Percentiles rank a stretch among this genome's conserved stretches.
Conservation (phyloP, 2,329 filamentous ascomycete genomes). For the Mycosphaerelloides madeirae region DNA sequence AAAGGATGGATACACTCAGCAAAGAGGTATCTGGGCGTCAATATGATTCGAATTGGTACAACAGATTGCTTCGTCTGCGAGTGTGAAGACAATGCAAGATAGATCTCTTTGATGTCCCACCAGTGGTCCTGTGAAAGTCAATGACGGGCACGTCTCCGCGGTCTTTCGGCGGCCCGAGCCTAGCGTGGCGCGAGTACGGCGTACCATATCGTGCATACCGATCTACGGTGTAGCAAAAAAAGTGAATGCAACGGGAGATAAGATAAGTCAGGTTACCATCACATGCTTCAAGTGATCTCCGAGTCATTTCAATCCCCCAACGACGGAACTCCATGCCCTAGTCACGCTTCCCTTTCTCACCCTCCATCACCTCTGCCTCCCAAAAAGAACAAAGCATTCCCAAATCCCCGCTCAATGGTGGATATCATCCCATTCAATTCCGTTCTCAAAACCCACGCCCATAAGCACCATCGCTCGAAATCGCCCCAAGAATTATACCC, state of each 20-base stretch:
- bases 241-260: no score
- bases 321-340: no score
- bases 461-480: neutral
- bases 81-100: neutral
- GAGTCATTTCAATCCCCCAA: no score
- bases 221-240: no score
- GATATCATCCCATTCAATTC: no score
- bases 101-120: slow-evolving; percentile 2
- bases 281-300: no score
- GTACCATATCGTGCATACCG: slow-evolving; percentile 2
- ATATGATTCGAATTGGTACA: neutral
- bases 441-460: no score
- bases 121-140: slow-evolving; percentile 4
- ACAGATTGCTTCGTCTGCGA: neutral
- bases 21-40: slow-evolving; percentile 5
- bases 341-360: no score
- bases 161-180: neutral
- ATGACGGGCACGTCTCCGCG: slow-evolving; percentile 9
- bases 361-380: no score
- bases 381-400: no score
- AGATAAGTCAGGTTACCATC: no score
- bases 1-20: slow-evolving; percentile 6
- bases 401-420: no score
- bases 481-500: neutral
- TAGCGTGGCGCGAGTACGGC: slow-evolving; percentile 1